Evolutionary conservation across 208 protist genomes (phyloP).

Genomic region (Leishmania tarentolae): DNA sequence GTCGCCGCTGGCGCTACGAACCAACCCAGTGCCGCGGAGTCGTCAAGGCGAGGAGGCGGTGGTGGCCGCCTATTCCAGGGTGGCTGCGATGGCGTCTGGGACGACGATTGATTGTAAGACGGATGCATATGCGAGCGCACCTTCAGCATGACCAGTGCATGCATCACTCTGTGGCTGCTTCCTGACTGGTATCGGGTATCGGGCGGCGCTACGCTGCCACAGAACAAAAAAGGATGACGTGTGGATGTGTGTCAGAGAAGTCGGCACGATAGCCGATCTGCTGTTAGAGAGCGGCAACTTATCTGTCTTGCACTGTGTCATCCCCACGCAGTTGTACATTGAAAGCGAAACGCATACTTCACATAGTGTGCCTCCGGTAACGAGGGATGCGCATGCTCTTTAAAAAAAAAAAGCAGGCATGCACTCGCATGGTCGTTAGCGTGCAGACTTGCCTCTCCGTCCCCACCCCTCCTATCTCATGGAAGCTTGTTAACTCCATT

Average conservation of each 20-base stretch:
- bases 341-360: not conserved
- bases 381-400: not conserved
- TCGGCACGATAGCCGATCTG: not conserved
- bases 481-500: not conserved
- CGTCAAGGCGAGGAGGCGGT: slow-evolving; percentile 7
- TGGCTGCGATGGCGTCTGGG: slow-evolving; percentile 56
- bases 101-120: slow-evolving; percentile 24
- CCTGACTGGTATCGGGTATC: not conserved
- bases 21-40: not conserved
- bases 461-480: not conserved
- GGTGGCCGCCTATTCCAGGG: slow-evolving; percentile 45
- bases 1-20: slow-evolving; percentile 1
- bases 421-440: not conserved
- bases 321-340: not conserved
- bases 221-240: not conserved
- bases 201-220: not conserved
- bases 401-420: not conserved
- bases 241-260: not conserved
- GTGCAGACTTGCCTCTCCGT: not conserved
- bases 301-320: no score
- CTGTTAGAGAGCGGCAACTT: not conserved
- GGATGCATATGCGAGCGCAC: not conserved
- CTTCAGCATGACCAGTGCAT: not conserved
- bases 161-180: not conserved
- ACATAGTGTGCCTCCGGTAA: not conserved